Conservation (phyloP, 1,284 basidiomycete genomes). For the Trichosporon sp. region DNA sequence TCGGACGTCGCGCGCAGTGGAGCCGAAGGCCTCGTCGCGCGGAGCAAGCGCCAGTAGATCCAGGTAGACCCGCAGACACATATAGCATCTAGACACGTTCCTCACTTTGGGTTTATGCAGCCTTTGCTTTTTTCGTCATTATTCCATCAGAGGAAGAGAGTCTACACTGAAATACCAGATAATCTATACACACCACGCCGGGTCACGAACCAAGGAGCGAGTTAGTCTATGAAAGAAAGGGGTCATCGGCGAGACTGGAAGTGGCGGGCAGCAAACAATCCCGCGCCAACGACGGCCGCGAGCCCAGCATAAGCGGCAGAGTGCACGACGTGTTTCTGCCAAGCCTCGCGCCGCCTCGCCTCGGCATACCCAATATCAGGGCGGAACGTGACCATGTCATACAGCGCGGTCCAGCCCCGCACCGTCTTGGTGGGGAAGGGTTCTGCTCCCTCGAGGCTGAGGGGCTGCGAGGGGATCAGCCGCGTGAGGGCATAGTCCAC, state of each 20-base stretch:
- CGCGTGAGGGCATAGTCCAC: conserved; percentile 68
- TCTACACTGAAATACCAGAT: background rate
- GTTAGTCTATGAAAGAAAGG: background rate
- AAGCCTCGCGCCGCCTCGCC: conserved; percentile 52
- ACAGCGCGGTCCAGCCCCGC: conserved; percentile 84
- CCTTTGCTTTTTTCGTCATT: too few relatives aligned
- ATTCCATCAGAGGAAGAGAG: background rate
- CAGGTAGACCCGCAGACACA: too few relatives aligned
- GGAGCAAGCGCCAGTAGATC: background rate
- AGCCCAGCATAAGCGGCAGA: conserved; percentile 19
- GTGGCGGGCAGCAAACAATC: conserved; percentile 13
- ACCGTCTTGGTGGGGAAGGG: conserved; percentile 60
- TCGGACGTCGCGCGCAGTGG: conserved; percentile 42
- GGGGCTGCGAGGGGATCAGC: conserved; percentile 63
- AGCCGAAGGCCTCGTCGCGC: conserved; percentile 36
- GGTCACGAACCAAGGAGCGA: background rate
- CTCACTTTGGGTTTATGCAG: background rate
- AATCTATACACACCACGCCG: background rate
- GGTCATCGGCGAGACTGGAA: background rate
- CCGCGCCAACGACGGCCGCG: conserved; percentile 20
- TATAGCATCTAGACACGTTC: conserved; percentile 5
- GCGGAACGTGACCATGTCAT: conserved; percentile 96
- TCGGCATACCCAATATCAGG: conserved; percentile 85
- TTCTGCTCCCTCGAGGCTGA: conserved; percentile 57
- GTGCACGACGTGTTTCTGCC: conserved; percentile 50